Evolutionary conservation across 345 rosid species (phyloP).

Genomic region (Atalantia buxifolia): DNA sequence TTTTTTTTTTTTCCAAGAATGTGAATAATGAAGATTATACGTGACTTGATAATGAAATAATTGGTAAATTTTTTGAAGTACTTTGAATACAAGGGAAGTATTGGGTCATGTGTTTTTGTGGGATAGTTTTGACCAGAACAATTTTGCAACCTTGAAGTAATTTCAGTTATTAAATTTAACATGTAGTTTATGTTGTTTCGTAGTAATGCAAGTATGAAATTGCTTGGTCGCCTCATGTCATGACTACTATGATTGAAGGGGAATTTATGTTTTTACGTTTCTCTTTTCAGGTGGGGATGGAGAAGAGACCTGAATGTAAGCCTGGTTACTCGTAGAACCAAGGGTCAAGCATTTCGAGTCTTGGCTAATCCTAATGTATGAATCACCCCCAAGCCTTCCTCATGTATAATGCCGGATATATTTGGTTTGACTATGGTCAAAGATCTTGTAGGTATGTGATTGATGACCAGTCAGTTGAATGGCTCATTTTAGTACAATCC

Average conservation of each 20-base stretch:
- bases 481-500: slow-evolving; percentile 2
- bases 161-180: not conserved
- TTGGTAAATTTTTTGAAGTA: not conserved
- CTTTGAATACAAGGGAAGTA: not conserved
- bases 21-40: not conserved
- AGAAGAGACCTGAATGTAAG: slow-evolving; percentile 33
- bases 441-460: slow-evolving; percentile 35
- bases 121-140: not conserved
- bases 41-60: not conserved
- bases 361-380: slow-evolving; percentile 76
- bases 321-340: slow-evolving; percentile 32
- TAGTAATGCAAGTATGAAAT: not conserved
- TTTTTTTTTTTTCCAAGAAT: too few relatives aligned
- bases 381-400: slow-evolving; percentile 34
- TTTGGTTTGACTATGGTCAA: slow-evolving; percentile 34
- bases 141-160: not conserved
- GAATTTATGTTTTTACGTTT: not conserved
- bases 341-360: slow-evolving; percentile 50
- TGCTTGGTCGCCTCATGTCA: not conserved
- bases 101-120: not conserved
- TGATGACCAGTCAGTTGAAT: slow-evolving; percentile 15
- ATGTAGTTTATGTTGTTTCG: not conserved
- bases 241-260: not conserved
- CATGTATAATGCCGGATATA: slow-evolving; percentile 22
- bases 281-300: slow-evolving; percentile 38